phyloP scores from a whole-genome alignment of 139 green algal species.

The Volvox africanus region DNA sequence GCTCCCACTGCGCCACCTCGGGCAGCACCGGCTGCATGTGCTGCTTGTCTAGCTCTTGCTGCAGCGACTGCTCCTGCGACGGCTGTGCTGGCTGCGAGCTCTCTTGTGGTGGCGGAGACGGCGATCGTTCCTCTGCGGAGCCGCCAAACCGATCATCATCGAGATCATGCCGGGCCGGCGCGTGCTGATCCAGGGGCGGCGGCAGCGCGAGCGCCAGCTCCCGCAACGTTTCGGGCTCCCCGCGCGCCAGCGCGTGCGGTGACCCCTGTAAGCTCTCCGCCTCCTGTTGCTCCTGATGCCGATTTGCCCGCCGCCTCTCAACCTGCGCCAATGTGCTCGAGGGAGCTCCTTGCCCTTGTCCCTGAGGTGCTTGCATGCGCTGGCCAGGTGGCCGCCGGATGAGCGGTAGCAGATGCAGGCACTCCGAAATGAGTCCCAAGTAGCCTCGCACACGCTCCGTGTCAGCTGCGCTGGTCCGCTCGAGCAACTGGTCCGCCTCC shows the following conservation, averaged over 20 bases:
- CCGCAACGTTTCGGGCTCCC: no score
- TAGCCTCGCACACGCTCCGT: neutral
- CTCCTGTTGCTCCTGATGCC: neutral
- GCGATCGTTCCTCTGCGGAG: neutral
- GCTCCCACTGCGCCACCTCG: neutral
- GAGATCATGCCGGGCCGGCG: neutral
- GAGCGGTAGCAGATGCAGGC: conserved; percentile 16
- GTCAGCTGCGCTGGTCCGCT: neutral
- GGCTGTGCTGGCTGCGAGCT: neutral
- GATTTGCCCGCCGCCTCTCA: neutral
- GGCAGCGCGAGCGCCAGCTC: neutral
- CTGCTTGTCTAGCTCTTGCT: neutral
- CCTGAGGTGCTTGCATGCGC: neutral
- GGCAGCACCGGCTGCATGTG: neutral
- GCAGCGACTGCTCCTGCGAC: neutral
- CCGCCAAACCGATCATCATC: neutral
- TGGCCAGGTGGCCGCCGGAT: neutral
- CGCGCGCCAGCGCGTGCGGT: neutral
- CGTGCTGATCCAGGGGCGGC: neutral
- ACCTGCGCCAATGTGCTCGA: neutral
- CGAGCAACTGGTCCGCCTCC: conserved; percentile 25
- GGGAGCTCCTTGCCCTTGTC: neutral
- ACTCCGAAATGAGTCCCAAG: conserved; percentile 16
- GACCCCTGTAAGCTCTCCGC: neutral
- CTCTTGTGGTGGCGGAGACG: neutral